A percentile compares a stretch with the other conserved stretches of the same genome.
These are phyloP conservation scores for Aspergillus sp. DNA, from an alignment of 2,329 filamentous ascomycete species.

Conservation along the genomic window DNA sequence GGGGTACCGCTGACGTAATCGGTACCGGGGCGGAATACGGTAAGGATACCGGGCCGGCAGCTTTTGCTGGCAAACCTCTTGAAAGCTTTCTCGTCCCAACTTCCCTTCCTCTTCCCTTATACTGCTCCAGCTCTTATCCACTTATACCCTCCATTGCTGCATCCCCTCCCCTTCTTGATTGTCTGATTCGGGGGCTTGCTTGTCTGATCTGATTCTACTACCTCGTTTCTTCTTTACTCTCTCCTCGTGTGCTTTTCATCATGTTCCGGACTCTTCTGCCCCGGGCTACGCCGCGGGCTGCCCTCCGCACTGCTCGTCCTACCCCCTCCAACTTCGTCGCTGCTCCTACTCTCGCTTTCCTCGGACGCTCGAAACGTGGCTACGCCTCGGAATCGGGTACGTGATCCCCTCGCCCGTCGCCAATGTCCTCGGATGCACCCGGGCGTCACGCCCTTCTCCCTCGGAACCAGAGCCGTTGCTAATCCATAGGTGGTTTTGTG, in stretches of 20 bases:
- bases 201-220: constrained; percentile 26
- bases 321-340: constrained; percentile 37
- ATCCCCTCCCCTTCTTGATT: constrained; percentile 21
- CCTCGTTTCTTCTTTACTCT: constrained; percentile 25
- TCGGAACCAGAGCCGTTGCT: constrained; percentile 15
- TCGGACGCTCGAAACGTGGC: constrained; percentile 54
- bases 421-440: neutral
- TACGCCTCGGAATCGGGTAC: constrained; percentile 55
- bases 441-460: constrained; percentile 15
- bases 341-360: constrained; percentile 45
- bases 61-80: constrained; percentile 22
- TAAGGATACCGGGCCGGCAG: constrained; percentile 23
- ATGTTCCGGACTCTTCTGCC: constrained; percentile 56
- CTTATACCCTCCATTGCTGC: constrained; percentile 19
- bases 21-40: constrained; percentile 15
- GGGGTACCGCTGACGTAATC: constrained; percentile 14
- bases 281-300: constrained; percentile 48
- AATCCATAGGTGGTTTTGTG: constrained; percentile 16
- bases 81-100: constrained; percentile 24
- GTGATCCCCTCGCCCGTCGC: constrained; percentile 11
- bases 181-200: constrained; percentile 28
- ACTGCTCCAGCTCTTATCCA: constrained; percentile 6
- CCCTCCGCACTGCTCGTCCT: constrained; percentile 38
- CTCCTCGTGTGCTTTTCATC: constrained; percentile 24
- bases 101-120: constrained; percentile 22